phyloP scores from a whole-genome alignment of 108 stramenopile genomes.

The Nitzschia sp. region DNA sequence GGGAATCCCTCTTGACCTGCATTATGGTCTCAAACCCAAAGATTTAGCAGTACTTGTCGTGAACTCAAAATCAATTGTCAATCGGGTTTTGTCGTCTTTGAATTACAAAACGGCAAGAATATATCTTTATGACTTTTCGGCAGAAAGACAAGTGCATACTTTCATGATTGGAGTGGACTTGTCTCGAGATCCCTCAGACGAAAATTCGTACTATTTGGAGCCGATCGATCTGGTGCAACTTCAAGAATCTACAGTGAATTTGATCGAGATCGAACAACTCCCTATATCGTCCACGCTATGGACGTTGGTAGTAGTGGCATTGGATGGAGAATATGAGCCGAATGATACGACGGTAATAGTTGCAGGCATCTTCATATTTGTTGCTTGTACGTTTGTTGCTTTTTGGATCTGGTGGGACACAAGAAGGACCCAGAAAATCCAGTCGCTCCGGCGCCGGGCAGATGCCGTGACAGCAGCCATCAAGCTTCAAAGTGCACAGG shows the following conservation, averaged over 20 bases:
- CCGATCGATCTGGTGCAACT: background rate
- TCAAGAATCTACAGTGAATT: background rate
- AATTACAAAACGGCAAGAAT: background rate
- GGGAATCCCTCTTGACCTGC: constrained; percentile 7
- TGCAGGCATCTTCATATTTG: constrained; percentile 30
- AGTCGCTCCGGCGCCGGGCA: constrained; percentile 16
- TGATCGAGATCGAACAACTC: background rate
- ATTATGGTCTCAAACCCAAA: background rate
- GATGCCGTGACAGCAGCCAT: constrained; percentile 52
- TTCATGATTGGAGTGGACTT: constrained; percentile 4
- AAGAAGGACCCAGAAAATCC: constrained; percentile 4
- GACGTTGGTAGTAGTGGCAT: constrained; percentile 7
- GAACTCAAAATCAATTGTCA: background rate
- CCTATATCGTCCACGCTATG: constrained; percentile 1
- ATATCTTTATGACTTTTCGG: background rate
- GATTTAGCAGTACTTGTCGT: background rate
- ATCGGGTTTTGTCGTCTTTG: background rate
- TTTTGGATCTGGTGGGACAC: constrained; percentile 23
- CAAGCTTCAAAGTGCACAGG: constrained; percentile 39
- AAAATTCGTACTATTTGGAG: background rate
- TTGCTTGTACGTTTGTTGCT: constrained; percentile 20
- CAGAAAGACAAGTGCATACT: background rate
- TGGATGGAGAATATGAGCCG: constrained; percentile 18
- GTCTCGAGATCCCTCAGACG: background rate
- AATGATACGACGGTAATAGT: constrained; percentile 9